Conservation (phyloP, 2,329 filamentous ascomycete genomes). For the Acephala macrosclerotiorum region DNA sequence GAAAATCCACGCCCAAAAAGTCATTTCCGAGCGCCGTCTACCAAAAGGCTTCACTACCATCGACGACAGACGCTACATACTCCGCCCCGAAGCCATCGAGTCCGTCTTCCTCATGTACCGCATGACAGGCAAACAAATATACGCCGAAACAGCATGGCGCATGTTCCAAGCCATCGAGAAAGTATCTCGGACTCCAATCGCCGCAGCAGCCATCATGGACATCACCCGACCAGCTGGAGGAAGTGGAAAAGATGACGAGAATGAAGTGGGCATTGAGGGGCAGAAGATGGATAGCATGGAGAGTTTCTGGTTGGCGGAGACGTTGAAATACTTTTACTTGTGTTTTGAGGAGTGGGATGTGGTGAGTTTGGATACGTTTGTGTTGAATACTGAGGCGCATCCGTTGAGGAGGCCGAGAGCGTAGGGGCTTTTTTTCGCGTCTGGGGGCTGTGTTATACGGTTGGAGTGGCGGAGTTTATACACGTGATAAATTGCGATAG, state of each 20-base stretch:
- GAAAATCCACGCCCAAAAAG: slow-evolving; percentile 18
- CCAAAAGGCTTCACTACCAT: slow-evolving; percentile 35
- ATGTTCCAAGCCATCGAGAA: slow-evolving; percentile 57
- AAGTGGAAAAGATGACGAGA: slow-evolving; percentile 44
- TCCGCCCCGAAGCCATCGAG: slow-evolving; percentile 71
- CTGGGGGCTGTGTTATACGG: not conserved
- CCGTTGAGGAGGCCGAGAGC: slow-evolving; percentile 37
- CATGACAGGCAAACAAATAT: slow-evolving; percentile 41
- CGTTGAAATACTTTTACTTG: slow-evolving; percentile 69
- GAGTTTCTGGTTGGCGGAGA: slow-evolving; percentile 69
- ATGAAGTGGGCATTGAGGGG: slow-evolving; percentile 15
- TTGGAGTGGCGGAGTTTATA: not conserved
- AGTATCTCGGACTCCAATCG: slow-evolving; percentile 50
- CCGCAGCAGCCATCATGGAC: slow-evolving; percentile 51
- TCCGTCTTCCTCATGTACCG: slow-evolving; percentile 67
- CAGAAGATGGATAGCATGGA: slow-evolving; percentile 62
- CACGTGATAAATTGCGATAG: not conserved
- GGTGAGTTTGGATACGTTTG: slow-evolving; percentile 67
- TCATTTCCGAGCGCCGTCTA: slow-evolving; percentile 29
- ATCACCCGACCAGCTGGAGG: slow-evolving; percentile 48
- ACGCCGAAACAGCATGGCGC: slow-evolving; percentile 54
- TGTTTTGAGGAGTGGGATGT: slow-evolving; percentile 56
- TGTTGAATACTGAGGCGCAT: slow-evolving; percentile 50
- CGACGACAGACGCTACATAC: slow-evolving; percentile 52
- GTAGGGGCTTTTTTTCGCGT: not conserved